Conservation (phyloP, 371 early-diverging fungal species). For the Nosema muscidifuracis region DNA sequence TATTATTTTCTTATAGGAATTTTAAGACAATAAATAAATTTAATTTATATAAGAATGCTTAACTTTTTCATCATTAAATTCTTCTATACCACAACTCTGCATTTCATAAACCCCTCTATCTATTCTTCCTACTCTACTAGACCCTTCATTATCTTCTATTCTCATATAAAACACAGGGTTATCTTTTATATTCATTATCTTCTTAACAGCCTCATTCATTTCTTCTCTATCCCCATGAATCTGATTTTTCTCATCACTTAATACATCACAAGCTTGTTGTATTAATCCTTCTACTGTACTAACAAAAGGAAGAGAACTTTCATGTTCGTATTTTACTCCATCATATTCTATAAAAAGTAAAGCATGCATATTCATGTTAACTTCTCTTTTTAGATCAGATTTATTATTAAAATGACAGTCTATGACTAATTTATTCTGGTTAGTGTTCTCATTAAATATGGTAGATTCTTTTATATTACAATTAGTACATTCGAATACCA, state of each 20-base stretch:
- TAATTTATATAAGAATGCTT: background rate
- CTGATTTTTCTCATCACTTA: background rate
- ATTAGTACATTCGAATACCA: constrained; percentile 32
- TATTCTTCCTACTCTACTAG: constrained; percentile 38
- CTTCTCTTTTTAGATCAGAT: constrained; percentile 30
- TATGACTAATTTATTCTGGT: constrained; percentile 14
- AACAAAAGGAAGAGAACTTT: constrained; percentile 1
- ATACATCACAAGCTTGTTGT: constrained; percentile 7
- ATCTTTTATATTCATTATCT: background rate
- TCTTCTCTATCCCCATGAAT: background rate
- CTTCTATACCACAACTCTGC: constrained; percentile 24
- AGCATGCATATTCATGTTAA: constrained; percentile 15
- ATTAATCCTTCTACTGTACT: constrained; percentile 29
- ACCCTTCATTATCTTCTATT: constrained; percentile 45
- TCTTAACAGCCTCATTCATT: constrained; percentile 13
- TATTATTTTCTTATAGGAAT: too few relatives aligned
- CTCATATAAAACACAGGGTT: constrained; percentile 35
- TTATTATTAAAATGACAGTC: constrained; percentile 24
- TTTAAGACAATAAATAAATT: too few relatives aligned
- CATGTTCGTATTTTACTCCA: constrained; percentile 2
- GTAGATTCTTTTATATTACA: constrained; percentile 23
- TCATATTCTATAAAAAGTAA: constrained; percentile 19
- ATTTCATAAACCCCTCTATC: constrained; percentile 31
- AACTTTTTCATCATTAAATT: constrained; percentile 45
- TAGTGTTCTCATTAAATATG: constrained; percentile 12